phyloP scores from a whole-genome alignment of 176 grass and related monocot genomes.

The Bothriochloa decipiens region DNA sequence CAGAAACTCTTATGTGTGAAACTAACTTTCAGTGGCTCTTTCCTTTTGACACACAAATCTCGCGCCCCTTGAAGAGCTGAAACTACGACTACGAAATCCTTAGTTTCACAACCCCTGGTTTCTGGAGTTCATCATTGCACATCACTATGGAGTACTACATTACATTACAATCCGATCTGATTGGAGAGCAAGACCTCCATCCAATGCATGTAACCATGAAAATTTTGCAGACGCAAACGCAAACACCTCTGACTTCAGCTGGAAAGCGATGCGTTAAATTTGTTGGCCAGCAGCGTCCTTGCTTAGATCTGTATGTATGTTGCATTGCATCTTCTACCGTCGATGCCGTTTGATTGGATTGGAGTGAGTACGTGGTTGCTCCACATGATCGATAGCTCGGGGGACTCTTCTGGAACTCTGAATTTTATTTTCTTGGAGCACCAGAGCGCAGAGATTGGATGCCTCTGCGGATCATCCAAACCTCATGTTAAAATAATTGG shows the following conservation, averaged over 20 bases:
- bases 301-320: background rate
- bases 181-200: background rate
- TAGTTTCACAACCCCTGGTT: background rate
- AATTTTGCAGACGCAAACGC: background rate
- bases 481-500: background rate
- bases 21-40: background rate
- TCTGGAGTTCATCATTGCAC: background rate
- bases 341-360: background rate
- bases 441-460: background rate
- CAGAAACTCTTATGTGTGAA: background rate
- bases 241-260: slow-evolving; percentile 5
- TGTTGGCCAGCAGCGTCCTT: background rate
- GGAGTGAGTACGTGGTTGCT: slow-evolving; percentile 20
- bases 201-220: slow-evolving; percentile 1
- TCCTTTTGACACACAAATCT: background rate
- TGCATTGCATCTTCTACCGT: background rate
- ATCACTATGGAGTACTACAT: slow-evolving; percentile 1
- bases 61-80: background rate
- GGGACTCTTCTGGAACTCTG: slow-evolving; percentile 30
- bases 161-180: background rate
- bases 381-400: background rate
- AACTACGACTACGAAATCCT: background rate
- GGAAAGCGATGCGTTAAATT: slow-evolving; percentile 17
- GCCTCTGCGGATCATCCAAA: background rate
- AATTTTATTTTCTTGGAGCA: slow-evolving; percentile 8